A percentile compares a stretch with the other conserved stretches of the same genome.
Conservation (phyloP, 306 rosid genomes). For the Prunus campanulata region DNA sequence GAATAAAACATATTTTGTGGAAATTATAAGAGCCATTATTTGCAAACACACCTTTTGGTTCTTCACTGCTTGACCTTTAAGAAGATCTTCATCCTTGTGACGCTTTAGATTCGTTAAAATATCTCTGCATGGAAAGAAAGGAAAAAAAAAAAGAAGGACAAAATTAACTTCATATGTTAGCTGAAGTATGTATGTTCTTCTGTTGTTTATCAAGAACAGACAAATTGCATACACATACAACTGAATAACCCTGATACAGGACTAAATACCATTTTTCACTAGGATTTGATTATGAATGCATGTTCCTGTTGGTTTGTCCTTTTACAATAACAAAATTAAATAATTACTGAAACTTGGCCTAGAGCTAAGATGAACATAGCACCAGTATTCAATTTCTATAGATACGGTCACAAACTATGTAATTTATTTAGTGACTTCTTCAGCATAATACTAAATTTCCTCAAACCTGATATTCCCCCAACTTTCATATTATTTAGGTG, state of each 20-base stretch:
- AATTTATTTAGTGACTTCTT: background rate
- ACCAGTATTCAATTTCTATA: background rate
- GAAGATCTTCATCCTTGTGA: constrained; percentile 79
- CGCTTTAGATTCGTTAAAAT: constrained; percentile 70
- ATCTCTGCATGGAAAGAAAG: constrained; percentile 37
- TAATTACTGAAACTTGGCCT: background rate
- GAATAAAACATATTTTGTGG: background rate
- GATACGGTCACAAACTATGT: background rate
- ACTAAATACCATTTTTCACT: background rate
- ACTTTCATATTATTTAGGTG: background rate
- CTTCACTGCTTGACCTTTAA: constrained; percentile 84
- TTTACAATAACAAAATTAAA: background rate
- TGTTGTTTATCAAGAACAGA: background rate
- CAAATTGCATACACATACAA: background rate
- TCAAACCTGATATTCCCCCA: background rate
- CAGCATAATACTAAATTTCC: background rate
- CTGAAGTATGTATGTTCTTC: background rate
- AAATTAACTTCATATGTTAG: background rate
- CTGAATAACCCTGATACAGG: background rate
- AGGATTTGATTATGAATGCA: background rate
- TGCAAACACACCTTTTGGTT: constrained; percentile 67
- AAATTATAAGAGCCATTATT: background rate
- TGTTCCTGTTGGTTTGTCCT: background rate
- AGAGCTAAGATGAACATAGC: background rate
- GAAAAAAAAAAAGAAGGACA: background rate